A percentile compares a stretch with the other conserved stretches of the same genome.
These are phyloP conservation scores for Hysterium pulicare DNA, from an alignment of 2,329 filamentous ascomycete genomes.

Conservation along the genomic window DNA sequence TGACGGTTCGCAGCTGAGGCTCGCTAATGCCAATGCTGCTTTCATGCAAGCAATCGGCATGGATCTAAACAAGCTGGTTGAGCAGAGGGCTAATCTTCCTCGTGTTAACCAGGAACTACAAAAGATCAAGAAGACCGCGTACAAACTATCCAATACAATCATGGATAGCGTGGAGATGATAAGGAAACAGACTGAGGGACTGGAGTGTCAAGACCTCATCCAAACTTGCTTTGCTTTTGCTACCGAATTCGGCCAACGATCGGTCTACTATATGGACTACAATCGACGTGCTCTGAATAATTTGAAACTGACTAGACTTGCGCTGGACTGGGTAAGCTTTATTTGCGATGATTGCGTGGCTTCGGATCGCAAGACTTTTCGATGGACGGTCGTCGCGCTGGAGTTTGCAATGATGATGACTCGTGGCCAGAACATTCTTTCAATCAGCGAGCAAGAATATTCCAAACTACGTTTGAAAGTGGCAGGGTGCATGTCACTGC, in stretches of 20 bases:
- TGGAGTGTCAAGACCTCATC: constrained; percentile 91
- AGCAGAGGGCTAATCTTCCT: constrained; percentile 87
- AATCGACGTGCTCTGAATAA: constrained; percentile 97
- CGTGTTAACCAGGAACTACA: constrained; percentile 88
- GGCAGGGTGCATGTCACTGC: constrained; percentile 91
- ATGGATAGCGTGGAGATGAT: constrained; percentile 98
- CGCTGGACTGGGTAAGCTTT: constrained; percentile 95
- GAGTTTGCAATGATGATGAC: constrained; percentile 99
- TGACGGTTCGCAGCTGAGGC: constrained; percentile 74
- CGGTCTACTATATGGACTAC: constrained; percentile 90
- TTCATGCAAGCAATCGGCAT: constrained; percentile 78
- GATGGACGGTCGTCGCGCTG: constrained; percentile 91
- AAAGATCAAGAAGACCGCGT: constrained; percentile 92
- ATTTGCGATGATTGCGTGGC: constrained; percentile 96
- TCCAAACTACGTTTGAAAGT: constrained; percentile 79
- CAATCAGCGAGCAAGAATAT: constrained; percentile 85
- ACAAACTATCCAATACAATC: constrained; percentile 94
- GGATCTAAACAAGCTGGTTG: constrained; percentile 83
- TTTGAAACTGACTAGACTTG: constrained; percentile 86
- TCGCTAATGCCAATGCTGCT: constrained; percentile 72
- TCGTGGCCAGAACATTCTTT: constrained; percentile 86
- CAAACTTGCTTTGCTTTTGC: constrained; percentile 98
- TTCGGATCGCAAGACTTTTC: constrained; percentile 91
- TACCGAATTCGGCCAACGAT: constrained; percentile 97
- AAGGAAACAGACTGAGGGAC: constrained; percentile 74